Conservation (phyloP, 1,284 basidiomycete genomes). For the Rhodotorula sp. region DNA sequence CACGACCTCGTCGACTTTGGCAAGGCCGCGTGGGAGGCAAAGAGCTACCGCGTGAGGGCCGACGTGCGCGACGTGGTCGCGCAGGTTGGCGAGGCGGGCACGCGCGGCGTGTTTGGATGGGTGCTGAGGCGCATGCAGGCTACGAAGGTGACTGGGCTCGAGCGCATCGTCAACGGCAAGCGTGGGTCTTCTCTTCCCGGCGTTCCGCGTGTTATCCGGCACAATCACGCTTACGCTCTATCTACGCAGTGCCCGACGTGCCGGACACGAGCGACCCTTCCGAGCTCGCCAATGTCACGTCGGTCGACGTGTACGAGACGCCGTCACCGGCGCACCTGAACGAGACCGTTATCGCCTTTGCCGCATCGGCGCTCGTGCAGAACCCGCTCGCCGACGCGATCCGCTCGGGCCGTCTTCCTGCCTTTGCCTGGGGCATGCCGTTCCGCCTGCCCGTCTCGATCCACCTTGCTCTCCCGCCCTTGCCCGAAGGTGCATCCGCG, state of each 20-base stretch:
- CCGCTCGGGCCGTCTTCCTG: conserved; percentile 10
- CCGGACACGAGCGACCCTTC: conserved; percentile 32
- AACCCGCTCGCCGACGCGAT: conserved; percentile 29
- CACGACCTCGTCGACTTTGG: conserved; percentile 26
- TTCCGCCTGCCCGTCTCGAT: conserved; percentile 38
- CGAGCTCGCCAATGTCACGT: conserved; percentile 24
- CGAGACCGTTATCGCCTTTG: conserved; percentile 27
- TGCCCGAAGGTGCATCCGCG: neutral
- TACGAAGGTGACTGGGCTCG: conserved; percentile 2
- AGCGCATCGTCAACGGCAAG: neutral
- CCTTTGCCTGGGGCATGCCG: conserved; percentile 32
- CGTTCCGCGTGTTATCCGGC: neutral
- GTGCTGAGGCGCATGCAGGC: conserved; percentile 19
- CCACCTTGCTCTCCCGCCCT: conserved; percentile 18
- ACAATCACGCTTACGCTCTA: neutral
- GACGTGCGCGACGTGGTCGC: conserved; percentile 6
- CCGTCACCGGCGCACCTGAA: conserved; percentile 12
- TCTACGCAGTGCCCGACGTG: conserved; percentile 33
- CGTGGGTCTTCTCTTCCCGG: neutral
- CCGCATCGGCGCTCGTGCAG: conserved; percentile 11
- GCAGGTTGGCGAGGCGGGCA: conserved; percentile 1
- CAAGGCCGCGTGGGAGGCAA: conserved; percentile 21
- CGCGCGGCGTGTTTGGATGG: conserved; percentile 3
- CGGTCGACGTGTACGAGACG: conserved; percentile 15
- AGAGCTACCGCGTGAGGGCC: conserved; percentile 25